Conservation (phyloP, 2,329 filamentous ascomycete genomes). For the Metarhizium anisopliae region DNA sequence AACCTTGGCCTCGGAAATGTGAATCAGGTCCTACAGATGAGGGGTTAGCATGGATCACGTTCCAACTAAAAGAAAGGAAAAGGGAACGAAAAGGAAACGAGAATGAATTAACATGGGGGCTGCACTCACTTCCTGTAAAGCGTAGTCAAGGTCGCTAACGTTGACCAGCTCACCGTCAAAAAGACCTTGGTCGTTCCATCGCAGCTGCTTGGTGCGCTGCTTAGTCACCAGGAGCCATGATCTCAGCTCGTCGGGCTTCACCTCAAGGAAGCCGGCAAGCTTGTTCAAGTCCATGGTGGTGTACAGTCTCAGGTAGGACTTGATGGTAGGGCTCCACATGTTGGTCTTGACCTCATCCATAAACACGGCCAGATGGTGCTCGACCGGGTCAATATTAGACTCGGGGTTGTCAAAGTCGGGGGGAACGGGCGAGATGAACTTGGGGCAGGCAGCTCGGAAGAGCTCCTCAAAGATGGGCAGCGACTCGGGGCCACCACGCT, state of each 20-base stretch:
- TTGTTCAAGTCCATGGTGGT: constrained; percentile 99
- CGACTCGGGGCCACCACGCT: constrained; percentile 89
- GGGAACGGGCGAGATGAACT: constrained; percentile 96
- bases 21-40: constrained; percentile 70
- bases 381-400: constrained; percentile 90
- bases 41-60: constrained; percentile 12
- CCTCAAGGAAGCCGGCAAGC: constrained; percentile 92
- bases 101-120: background rate
- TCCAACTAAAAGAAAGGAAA: constrained; percentile 6
- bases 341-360: constrained; percentile 99
- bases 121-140: constrained; percentile 75
- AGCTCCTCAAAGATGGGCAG: constrained; percentile 97
- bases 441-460: constrained; percentile 95
- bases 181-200: constrained; percentile 82
- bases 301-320: constrained; percentile 98
- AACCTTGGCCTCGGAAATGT: constrained; percentile 98
- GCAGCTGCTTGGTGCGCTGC: constrained; percentile 92
- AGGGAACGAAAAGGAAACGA: no score
- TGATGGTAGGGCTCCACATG: constrained; percentile 94
- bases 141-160: constrained; percentile 93
- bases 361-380: constrained; percentile 95
- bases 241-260: constrained; percentile 90
- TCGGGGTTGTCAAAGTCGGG: constrained; percentile 97
- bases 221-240: constrained; percentile 95
- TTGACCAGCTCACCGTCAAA: constrained; percentile 89